A percentile compares a stretch with the other conserved stretches of the same genome.
Evolutionary conservation across 2,329 filamentous ascomycete genomes (phyloP).

Genomic region (Arthroderma uncinatum): DNA sequence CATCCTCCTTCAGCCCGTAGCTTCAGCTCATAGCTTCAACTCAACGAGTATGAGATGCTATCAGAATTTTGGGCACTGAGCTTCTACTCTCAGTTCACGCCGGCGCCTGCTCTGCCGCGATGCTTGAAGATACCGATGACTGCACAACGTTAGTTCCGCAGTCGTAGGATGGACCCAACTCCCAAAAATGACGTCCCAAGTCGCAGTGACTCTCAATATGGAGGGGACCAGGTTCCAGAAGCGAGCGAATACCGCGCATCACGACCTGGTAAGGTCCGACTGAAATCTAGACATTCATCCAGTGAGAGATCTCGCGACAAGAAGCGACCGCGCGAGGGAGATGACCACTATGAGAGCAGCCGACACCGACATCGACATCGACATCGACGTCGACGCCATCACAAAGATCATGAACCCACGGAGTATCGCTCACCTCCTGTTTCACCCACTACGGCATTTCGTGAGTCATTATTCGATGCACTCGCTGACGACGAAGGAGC

Average conservation of each 20-base stretch:
- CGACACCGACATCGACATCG: conserved; percentile 19
- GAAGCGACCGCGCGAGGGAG: conserved; percentile 9
- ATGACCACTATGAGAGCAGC: conserved; percentile 8
- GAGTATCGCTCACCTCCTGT: conserved; percentile 27
- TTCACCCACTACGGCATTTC: conserved; percentile 66
- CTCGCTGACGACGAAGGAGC: conserved; percentile 95
- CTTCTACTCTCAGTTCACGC: not conserved
- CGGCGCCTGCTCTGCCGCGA: not conserved
- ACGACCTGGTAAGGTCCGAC: conserved; percentile 23
- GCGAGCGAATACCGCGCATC: conserved; percentile 15
- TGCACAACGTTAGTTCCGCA: not conserved
- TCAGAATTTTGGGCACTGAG: not conserved
- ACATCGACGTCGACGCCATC: conserved; percentile 20
- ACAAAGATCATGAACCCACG: conserved; percentile 15
- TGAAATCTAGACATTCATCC: conserved; percentile 20
- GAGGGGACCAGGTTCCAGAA: not conserved
- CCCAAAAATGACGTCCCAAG: not conserved
- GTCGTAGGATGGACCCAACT: not conserved
- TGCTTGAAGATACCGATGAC: not conserved
- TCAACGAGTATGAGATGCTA: not conserved
- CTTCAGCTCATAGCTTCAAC: no score
- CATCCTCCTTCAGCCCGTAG: no score
- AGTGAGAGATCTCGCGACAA: not conserved
- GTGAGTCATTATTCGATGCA: conserved; percentile 90
- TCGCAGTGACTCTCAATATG: not conserved